phyloP scores from a whole-genome alignment of 805 yeast genomes.

The Kodamaea restingae region DNA sequence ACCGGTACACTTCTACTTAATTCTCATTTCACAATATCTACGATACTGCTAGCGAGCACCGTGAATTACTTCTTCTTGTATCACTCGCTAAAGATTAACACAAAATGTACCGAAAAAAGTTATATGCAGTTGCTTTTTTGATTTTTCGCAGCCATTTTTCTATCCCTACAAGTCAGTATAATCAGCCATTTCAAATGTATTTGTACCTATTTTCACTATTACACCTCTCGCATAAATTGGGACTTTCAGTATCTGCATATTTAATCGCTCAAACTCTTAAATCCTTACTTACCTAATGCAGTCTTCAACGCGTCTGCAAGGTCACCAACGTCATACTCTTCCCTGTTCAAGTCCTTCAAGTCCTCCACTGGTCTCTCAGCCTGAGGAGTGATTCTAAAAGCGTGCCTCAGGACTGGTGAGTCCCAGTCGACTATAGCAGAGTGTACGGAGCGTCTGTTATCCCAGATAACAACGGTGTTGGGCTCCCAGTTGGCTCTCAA shows the following conservation, averaged over 20 bases:
- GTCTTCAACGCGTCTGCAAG: conserved; percentile 25
- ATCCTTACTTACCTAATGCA: conserved; percentile 10
- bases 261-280: too few species aligned
- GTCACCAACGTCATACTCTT: conserved; percentile 32
- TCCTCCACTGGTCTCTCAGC: conserved; percentile 38
- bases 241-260: too few species aligned
- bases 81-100: too few species aligned
- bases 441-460: conserved; percentile 32
- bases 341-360: conserved; percentile 35
- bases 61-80: too few species aligned
- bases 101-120: too few species aligned
- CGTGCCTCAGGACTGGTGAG: conserved; percentile 33
- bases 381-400: conserved; percentile 35
- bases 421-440: conserved; percentile 36
- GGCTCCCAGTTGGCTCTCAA: conserved; percentile 37
- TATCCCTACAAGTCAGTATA: too few species aligned
- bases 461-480: conserved; percentile 35
- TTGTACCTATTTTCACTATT: too few species aligned
- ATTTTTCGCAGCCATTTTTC: not conserved
- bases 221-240: too few species aligned
- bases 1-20: too few species aligned
- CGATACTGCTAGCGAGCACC: too few species aligned
- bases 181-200: too few species aligned
- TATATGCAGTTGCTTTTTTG: not conserved
- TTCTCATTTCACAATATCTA: too few species aligned